Base-by-base conservation (phyloP, 2,329 filamentous ascomycete genomes). In the Aspergillus flavus region DNA sequence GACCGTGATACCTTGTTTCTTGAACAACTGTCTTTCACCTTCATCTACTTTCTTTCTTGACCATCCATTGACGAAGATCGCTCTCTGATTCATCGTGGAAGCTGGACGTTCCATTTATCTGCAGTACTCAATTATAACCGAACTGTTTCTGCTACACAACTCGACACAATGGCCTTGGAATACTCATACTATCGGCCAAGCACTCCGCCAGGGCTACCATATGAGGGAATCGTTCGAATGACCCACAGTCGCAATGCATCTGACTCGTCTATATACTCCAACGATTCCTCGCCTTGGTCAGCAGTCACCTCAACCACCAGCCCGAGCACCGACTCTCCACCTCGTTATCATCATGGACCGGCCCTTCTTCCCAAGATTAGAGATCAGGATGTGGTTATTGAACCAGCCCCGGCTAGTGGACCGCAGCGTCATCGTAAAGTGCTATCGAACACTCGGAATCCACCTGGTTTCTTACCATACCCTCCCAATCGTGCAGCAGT, bases 291-390 rank as follows among this genome's bases (percentile, higher is more conserved):
- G 39, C 86, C 86, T 50, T 90, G 91, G 75, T 91, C 91, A 50
- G 83, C 88, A 70, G 84, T 86, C 80, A 91, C 89, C 23, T 83
- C 86, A 68, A 83, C 87, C 70, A 90, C 89, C 59, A 93, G 91
- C 14, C 91, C 91, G 59, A 85, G 85, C 59, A 84, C 86, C 67
- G 91, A 91, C 39, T 76, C 74, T 26, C 91, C 92, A 64, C 86
- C 94, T 70, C 86, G 89, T 65, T 90, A 92, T 65, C 90, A 93
- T 79, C 92, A 92, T 58, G 81, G 80, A 23, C 92, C 92, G 58
- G 83, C 92, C 56, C 83, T 96, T 64, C 84, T 96, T 36, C 93
- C 93, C 73, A 95, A 93, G 84, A 94, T 96, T 80, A 87, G 93
- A 65, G 87, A 87, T 46, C 93, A 95, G 79, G 93, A 96, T 79